Base-by-base conservation (phyloP, 1,139 yeast species). In the Hansenula lynferdii region DNA sequence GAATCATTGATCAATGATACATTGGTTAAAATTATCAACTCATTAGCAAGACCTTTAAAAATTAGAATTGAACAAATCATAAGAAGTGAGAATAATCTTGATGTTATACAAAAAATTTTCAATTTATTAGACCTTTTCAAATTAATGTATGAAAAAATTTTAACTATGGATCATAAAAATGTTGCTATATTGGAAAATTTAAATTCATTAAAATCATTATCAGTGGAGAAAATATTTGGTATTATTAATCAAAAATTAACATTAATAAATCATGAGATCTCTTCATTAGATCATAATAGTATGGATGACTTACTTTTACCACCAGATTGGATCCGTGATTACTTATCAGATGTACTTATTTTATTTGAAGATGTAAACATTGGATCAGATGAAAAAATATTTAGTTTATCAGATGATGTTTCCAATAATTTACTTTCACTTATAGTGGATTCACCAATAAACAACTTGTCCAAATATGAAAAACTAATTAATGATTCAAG, bases 311-410 rank as follows among this genome's bases (percentile, higher is more conserved):
- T 77, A 38, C 62, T 82, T 35, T 72, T 80, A 43, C 75, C 87
- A 8, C 90, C 92, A 0, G 87, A 81, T 46, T 84, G 92, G 94
- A 59, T 83, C 14, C 65, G 75, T 35, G 80, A 76, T 8, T 77
- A 75, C 50, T 66, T 65, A 0, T 57, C 72, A 1, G 78, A 70
- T 24, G 60, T 75, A 17, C 62, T 79, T 41, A 76, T 75, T 8
- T 56, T 73, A 4, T 64, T 77, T 39, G 82, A 77, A 21, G 62
- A 63, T 8, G 38, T 54, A 7, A 38, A 38, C 20, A 35, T 40
- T 5, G 48, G 51, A 24, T 55, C 39, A 6, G 41, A 41, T 8
- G 30, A 57, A 12, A 65, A 70, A 21, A 61, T 74, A 24, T 60
- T 72, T 49, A 64, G 63, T 20, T 54, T 76, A 32, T 44, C 64